Percentiles rank a stretch among this genome's conserved stretches.
These are phyloP conservation scores for Chionographis japonica DNA, from an alignment of 106 monocot genomes.

Conservation along the genomic window DNA sequence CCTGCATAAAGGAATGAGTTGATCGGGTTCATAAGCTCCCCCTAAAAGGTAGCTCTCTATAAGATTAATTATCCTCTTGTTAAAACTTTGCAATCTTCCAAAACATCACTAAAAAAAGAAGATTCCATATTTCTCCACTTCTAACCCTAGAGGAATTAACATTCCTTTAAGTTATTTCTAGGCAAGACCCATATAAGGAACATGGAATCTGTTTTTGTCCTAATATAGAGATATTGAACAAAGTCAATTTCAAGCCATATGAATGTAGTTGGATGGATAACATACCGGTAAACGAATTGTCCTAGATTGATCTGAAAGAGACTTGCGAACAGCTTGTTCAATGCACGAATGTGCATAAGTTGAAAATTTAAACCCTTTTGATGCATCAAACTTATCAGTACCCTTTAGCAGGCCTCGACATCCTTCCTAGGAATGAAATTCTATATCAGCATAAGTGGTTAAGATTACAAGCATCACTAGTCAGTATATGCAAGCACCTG, in stretches of 20 bases:
- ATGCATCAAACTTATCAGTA: slow-evolving; percentile 94
- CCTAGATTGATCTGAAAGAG: slow-evolving; percentile 84
- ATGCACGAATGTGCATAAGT: slow-evolving; percentile 99
- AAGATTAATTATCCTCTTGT: too few species aligned
- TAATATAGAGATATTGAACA: background rate
- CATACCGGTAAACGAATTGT: slow-evolving; percentile 89
- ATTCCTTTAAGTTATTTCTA: too few species aligned
- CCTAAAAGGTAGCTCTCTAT: too few species aligned
- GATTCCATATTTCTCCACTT: too few species aligned
- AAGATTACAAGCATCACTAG: background rate
- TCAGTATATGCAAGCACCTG: slow-evolving; percentile 45
- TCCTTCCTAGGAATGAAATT: slow-evolving; percentile 64
- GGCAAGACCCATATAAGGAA: too few species aligned
- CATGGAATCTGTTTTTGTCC: too few species aligned
- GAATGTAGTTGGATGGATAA: slow-evolving; percentile 1
- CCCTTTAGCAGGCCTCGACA: slow-evolving; percentile 82
- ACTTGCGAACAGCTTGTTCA: slow-evolving; percentile 87
- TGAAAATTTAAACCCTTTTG: slow-evolving; percentile 98
- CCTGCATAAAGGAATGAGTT: too few species aligned
- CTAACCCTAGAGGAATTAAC: too few species aligned
- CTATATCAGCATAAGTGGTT: slow-evolving; percentile 7
- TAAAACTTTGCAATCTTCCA: too few species aligned
- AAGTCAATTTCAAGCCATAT: background rate
- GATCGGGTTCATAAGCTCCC: too few species aligned
- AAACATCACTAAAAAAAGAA: too few species aligned